Evolutionary conservation across 495 filamentous ascomycete species (phyloP), one percentile per base, ranked within the genome.

Genomic region (Aspergillus panamensis): DNA sequence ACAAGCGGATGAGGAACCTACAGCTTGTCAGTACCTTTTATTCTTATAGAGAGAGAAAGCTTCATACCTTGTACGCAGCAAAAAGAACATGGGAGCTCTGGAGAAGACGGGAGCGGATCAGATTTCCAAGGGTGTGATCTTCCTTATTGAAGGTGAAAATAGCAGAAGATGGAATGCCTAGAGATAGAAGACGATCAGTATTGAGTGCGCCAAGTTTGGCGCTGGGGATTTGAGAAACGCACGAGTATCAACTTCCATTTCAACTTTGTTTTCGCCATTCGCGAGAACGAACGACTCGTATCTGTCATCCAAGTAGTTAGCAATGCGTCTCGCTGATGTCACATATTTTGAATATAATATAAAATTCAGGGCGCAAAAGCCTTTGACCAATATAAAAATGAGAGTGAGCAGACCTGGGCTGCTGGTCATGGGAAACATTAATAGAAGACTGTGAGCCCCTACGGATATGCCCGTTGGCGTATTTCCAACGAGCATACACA

Each of bases 121-220:
- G 80, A 69, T 97, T 97, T 57, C 85, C 94, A 44, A 99, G 81
- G 1, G 95, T 97, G 73, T 97, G 94, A 68, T 99, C 95, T 69
- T 99, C 95, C 73, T 96, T 97, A 70, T 90, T 86, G 75, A 99
- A 87, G 52, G 86, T 87, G 77, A 99, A 97, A 69, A 96, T 87
- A 16, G 91, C 87, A 43, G 62, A 84, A 80, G 77, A 95, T 82
- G 64, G 92, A 78, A 82, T 88, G 59, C 92, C 92, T 96, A 51
- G 13, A 39, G 37, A 48, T 40, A 19, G 40, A 8, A 56, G 2
- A 47, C 8, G 42, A 69, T 31, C 70, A 53, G 50, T 42, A 47
- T 51, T 49, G 25, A 40, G 8, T 3, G 14, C 2, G 8, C 5
- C n/a, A 45, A 30, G 43, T 29, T 48, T 30, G 16, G 50, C 20